Conservation (phyloP, 176 grass and related monocot species). For the Rhynchospora pubera region DNA sequence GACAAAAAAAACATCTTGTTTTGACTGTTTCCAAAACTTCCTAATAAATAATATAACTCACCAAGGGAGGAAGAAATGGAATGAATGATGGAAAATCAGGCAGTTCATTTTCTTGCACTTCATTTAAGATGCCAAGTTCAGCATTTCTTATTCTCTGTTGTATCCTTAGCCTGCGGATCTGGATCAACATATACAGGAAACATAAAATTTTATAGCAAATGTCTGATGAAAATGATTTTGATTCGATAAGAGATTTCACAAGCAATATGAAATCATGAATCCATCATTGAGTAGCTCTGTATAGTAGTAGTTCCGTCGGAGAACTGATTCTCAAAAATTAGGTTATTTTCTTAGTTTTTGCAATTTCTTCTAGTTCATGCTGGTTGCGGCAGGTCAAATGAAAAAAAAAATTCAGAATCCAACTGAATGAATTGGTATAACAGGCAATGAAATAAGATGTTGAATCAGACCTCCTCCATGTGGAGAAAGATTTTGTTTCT, state of each 20-base stretch:
- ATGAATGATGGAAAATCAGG: constrained; percentile 99
- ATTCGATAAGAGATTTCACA: not conserved
- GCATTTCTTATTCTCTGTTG: constrained; percentile 97
- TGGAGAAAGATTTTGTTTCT: constrained; percentile 99
- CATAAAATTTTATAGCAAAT: not conserved
- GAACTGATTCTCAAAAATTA: not conserved
- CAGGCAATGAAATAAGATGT: constrained; percentile 18
- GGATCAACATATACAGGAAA: not conserved
- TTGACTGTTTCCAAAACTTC: not conserved
- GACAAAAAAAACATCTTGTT: not conserved
- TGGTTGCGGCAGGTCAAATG: not conserved
- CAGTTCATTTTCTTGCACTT: constrained; percentile 69
- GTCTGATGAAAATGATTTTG: not conserved
- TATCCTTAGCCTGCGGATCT: constrained; percentile 98
- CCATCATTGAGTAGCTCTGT: not conserved
- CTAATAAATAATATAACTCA: constrained; percentile 21
- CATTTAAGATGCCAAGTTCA: constrained; percentile 79
- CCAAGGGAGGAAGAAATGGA: constrained; percentile 91
- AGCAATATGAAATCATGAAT: constrained; percentile 4
- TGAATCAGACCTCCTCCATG: constrained; percentile 85
- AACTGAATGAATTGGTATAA: not conserved
- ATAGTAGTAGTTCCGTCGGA: not conserved
- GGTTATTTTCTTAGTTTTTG: not conserved
- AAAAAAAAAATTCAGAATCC: not conserved
- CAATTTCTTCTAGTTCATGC: not conserved